phyloP scores from a whole-genome alignment of 768 basidiomycete species.

The Boletus patriciae region DNA sequence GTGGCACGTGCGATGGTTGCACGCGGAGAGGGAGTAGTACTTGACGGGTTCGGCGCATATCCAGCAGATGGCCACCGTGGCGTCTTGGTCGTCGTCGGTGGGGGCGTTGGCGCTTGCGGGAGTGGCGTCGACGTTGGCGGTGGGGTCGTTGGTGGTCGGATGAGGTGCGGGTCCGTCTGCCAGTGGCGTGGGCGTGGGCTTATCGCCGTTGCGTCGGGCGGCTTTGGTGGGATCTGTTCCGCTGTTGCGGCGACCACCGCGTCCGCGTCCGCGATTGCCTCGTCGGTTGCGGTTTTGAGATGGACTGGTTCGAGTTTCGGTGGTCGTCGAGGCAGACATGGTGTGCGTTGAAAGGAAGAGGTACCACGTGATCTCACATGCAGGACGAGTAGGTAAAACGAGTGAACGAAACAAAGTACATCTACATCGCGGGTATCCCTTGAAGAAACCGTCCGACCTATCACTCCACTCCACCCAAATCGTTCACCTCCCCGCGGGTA shows the following conservation, averaged over 20 bases:
- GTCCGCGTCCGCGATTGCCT: slow-evolving; percentile 11
- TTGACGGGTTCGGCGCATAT: slow-evolving; percentile 95
- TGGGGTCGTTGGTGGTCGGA: not conserved
- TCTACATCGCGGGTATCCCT: too few relatives aligned
- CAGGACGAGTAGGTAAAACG: too few relatives aligned
- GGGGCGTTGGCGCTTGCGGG: not conserved
- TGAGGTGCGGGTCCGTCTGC: not conserved
- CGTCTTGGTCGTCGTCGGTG: slow-evolving; percentile 37
- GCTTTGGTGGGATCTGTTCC: not conserved
- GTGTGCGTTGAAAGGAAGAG: not conserved
- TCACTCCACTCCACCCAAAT: slow-evolving; percentile 26
- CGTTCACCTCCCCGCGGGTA: slow-evolving; percentile 4
- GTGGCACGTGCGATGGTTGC: slow-evolving; percentile 95
- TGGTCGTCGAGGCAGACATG: slow-evolving; percentile 24
- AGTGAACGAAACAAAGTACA: too few relatives aligned
- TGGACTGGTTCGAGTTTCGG: slow-evolving; percentile 6
- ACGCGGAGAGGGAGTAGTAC: slow-evolving; percentile 84
- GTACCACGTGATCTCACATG: too few relatives aligned
- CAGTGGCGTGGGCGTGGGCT: too few relatives aligned
- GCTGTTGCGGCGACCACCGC: not conserved
- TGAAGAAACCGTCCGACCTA: too few relatives aligned
- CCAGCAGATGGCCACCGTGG: slow-evolving; percentile 58
- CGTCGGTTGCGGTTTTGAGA: slow-evolving; percentile 12
- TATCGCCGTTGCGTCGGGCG: slow-evolving; percentile 1
- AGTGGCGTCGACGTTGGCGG: not conserved